A percentile compares a stretch with the other conserved stretches of the same genome.
These are phyloP conservation scores for Stachybotrys elegans DNA, from an alignment of 2,329 filamentous ascomycete genomes.

Conservation along the genomic window DNA sequence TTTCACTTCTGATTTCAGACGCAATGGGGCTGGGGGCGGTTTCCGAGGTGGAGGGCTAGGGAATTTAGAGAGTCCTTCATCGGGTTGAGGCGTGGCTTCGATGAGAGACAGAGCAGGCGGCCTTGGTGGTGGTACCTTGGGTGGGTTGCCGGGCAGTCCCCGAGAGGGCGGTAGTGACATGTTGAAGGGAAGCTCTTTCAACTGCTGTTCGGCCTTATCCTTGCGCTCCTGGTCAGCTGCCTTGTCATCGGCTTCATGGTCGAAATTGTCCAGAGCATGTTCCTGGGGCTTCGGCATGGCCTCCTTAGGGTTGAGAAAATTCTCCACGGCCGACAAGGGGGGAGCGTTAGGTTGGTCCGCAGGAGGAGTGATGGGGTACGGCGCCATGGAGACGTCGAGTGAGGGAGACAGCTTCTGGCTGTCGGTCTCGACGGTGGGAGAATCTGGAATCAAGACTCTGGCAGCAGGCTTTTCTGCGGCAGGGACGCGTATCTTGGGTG, in stretches of 20 bases:
- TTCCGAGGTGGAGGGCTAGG: constrained; percentile 66
- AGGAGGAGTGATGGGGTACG: constrained; percentile 61
- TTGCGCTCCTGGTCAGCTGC: constrained; percentile 40
- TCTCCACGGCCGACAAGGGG: constrained; percentile 37
- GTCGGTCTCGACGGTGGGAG: constrained; percentile 45
- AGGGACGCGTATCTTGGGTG: constrained; percentile 12
- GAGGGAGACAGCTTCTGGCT: constrained; percentile 49
- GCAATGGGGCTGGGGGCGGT: constrained; percentile 77
- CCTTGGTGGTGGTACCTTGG: constrained; percentile 47
- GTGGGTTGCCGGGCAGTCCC: constrained; percentile 47
- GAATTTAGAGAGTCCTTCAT: constrained; percentile 45
- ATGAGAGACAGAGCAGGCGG: constrained; percentile 36
- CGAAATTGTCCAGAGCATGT: constrained; percentile 52
- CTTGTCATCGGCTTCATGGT: constrained; percentile 49
- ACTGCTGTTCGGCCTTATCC: constrained; percentile 34
- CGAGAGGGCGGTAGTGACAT: constrained; percentile 51
- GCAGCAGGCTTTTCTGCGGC: no score
- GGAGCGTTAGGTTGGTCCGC: constrained; percentile 40
- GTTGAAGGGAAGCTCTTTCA: constrained; percentile 45
- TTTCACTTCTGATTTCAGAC: constrained; percentile 43
- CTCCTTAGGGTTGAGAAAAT: constrained; percentile 51
- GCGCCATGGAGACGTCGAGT: constrained; percentile 52
- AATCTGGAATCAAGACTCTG: constrained; percentile 40
- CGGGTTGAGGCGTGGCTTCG: constrained; percentile 38
- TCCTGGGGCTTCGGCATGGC: constrained; percentile 57